A percentile compares a stretch with the other conserved stretches of the same genome.
phyloP scores from a whole-genome alignment of 2,329 filamentous ascomycete genomes.

The Camptophora hylomeconis region DNA sequence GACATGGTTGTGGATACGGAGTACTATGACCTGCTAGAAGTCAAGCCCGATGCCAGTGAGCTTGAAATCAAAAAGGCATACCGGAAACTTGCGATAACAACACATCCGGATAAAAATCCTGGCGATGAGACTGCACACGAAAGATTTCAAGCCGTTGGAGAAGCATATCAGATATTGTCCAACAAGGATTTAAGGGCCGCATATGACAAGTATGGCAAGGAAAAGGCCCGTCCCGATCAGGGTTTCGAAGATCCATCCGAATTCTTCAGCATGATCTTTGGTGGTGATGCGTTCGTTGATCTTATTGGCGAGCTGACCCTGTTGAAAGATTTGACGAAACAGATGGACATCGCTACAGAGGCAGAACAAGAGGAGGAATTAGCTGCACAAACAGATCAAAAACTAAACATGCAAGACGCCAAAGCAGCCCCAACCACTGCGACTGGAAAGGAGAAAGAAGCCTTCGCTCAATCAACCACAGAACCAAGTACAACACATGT shows the following conservation, averaged over 20 bases:
- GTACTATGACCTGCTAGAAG: slow-evolving; percentile 79
- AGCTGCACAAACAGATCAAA: slow-evolving; percentile 38
- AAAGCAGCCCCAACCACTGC: slow-evolving; percentile 32
- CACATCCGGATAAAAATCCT: slow-evolving; percentile 75
- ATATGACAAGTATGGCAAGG: slow-evolving; percentile 97
- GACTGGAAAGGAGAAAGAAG: slow-evolving; percentile 14
- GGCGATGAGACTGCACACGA: slow-evolving; percentile 86
- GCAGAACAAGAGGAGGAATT: slow-evolving; percentile 58
- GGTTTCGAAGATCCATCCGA: slow-evolving; percentile 93
- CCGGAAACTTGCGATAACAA: slow-evolving; percentile 48
- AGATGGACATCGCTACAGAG: slow-evolving; percentile 93
- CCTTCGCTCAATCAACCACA: slow-evolving; percentile 31
- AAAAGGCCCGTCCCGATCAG: slow-evolving; percentile 76
- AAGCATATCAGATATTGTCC: slow-evolving; percentile 67
- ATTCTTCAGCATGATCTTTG: slow-evolving; percentile 98
- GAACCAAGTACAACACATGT: slow-evolving; percentile 6
- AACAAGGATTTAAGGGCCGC: slow-evolving; percentile 74
- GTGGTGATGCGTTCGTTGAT: slow-evolving; percentile 87
- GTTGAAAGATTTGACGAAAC: slow-evolving; percentile 95
- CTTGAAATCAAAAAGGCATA: slow-evolving; percentile 95
- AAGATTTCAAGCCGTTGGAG: slow-evolving; percentile 76
- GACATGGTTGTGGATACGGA: slow-evolving; percentile 76
- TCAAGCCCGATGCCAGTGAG: slow-evolving; percentile 71
- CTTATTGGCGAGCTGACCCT: slow-evolving; percentile 97
- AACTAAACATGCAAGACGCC: slow-evolving; percentile 32